A percentile compares a stretch with the other conserved stretches of the same genome.
These are phyloP conservation scores for Tetradesmus obliquus DNA, from an alignment of 139 green algal genomes.

Conservation along the genomic window DNA sequence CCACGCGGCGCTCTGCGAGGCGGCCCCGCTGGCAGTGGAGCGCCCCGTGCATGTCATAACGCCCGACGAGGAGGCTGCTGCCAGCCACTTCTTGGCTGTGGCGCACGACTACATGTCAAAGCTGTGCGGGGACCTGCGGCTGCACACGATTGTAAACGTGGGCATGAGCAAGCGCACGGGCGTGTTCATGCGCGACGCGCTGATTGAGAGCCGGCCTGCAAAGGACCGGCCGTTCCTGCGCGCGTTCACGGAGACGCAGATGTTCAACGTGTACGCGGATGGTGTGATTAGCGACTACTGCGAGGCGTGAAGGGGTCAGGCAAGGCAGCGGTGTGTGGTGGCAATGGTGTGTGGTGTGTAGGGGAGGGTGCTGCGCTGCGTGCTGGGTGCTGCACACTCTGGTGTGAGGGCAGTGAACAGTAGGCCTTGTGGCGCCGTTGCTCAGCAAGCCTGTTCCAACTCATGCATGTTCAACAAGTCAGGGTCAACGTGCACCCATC, in stretches of 20 bases:
- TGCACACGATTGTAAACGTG: constrained; percentile 91
- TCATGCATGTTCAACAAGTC: too few species aligned
- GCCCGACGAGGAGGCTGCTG: constrained; percentile 53
- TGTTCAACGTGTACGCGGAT: constrained; percentile 88
- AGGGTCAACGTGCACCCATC: too few species aligned
- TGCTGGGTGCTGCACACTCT: neutral
- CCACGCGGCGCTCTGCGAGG: constrained; percentile 65
- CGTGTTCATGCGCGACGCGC: constrained; percentile 74
- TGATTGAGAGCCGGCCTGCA: constrained; percentile 74
- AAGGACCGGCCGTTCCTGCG: constrained; percentile 84
- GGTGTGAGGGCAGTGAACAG: too few species aligned
- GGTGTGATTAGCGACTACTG: constrained; percentile 60
- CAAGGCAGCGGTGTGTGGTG: neutral
- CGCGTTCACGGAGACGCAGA: constrained; percentile 87
- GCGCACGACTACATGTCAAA: constrained; percentile 58
- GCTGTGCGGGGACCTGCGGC: constrained; percentile 76
- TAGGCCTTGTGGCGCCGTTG: too few species aligned
- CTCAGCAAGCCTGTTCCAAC: too few species aligned
- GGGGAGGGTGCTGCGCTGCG: neutral
- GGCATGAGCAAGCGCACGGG: constrained; percentile 54
- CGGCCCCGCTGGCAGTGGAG: neutral
- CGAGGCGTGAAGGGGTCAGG: constrained; percentile 18
- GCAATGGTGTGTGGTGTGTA: neutral
- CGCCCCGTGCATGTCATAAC: constrained; percentile 60
- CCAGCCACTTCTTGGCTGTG: constrained; percentile 53